A percentile compares a stretch with the other conserved stretches of the same genome.
Evolutionary conservation across 257 asterid species (phyloP).

Genomic region (Solanum gracilifrons): DNA sequence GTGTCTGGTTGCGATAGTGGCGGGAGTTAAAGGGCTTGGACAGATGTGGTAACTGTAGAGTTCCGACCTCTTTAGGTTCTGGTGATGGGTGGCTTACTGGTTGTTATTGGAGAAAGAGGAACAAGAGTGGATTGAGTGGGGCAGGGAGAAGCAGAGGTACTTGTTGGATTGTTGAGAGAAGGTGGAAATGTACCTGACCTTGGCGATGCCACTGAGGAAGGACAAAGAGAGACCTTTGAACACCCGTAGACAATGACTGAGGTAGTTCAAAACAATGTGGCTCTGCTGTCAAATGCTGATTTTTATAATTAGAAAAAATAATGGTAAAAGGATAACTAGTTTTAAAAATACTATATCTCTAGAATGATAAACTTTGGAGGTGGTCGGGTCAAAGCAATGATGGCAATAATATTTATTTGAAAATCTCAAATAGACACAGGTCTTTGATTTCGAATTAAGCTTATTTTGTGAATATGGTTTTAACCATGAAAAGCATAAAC

Average conservation of each 20-base stretch:
- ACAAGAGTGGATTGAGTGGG: background rate
- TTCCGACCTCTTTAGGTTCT: background rate
- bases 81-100: background rate
- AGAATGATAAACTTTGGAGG: background rate
- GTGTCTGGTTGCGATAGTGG: background rate
- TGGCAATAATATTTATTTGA: background rate
- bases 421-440: background rate
- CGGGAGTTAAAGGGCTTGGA: background rate
- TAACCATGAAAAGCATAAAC: background rate
- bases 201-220: background rate
- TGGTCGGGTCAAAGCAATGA: background rate
- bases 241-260: background rate
- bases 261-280: background rate
- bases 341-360: background rate
- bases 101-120: too few species aligned
- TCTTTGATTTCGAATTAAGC: background rate
- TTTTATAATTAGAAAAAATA: too few species aligned
- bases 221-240: background rate
- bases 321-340: background rate
- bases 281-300: background rate
- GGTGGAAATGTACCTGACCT: background rate
- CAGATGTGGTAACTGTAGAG: background rate
- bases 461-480: too few species aligned
- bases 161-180: background rate
- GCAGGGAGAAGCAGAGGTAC: background rate